Conservation (phyloP, 257 asterid genomes). For the Haberlea rhodopensis region DNA sequence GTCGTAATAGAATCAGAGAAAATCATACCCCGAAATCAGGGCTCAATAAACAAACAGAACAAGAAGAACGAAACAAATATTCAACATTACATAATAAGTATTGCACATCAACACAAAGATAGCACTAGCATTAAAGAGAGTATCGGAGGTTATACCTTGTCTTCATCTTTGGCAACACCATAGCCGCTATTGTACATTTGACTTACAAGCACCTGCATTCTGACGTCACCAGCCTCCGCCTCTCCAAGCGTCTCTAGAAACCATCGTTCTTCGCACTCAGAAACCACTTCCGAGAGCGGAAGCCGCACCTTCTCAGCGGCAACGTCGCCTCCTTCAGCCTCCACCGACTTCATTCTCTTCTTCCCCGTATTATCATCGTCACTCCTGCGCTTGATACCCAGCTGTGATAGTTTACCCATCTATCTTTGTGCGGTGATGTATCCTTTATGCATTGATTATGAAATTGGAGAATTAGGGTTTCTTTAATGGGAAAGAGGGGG, state of each 20-base stretch:
- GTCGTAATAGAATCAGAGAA: not conserved
- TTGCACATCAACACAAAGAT: not conserved
- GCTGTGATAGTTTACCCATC: not conserved
- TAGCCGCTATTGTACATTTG: slow-evolving; percentile 77
- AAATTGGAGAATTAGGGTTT: not conserved
- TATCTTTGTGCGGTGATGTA: not conserved
- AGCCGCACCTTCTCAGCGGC: slow-evolving; percentile 26
- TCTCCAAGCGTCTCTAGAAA: slow-evolving; percentile 70
- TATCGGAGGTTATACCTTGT: slow-evolving; percentile 38
- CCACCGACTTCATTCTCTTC: slow-evolving; percentile 29
- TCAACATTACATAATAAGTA: not conserved
- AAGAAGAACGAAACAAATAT: too few relatives aligned
- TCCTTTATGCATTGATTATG: not conserved
- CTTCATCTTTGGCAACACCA: slow-evolving; percentile 53
- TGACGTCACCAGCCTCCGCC: slow-evolving; percentile 68
- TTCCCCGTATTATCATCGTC: slow-evolving; percentile 21
- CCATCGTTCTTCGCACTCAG: slow-evolving; percentile 69
- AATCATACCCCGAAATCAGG: not conserved
- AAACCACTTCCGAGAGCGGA: slow-evolving; percentile 63
- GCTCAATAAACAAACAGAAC: too few relatives aligned
- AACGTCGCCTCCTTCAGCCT: slow-evolving; percentile 26
- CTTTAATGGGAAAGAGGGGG: not conserved
- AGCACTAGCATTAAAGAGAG: not conserved
- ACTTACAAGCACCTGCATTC: slow-evolving; percentile 68
- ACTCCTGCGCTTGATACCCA: not conserved